Evolutionary conservation across 2,329 filamentous ascomycete species (phyloP).

Genomic region (Diplodia scrobiculata): DNA sequence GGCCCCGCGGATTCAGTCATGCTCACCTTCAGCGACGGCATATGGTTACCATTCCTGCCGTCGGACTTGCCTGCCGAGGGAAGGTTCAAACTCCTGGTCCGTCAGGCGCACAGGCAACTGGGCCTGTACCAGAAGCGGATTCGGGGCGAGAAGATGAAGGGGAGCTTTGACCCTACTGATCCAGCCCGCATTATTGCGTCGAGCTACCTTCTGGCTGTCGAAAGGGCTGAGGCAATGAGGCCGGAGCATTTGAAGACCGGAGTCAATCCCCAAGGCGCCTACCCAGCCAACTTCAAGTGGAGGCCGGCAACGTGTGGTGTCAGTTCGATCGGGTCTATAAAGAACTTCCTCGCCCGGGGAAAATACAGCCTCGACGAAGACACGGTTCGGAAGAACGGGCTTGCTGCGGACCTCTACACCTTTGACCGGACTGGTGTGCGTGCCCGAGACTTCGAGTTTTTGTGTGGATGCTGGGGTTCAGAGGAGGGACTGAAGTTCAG

Average conservation of each 20-base stretch:
- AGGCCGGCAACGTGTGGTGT: slow-evolving; percentile 51
- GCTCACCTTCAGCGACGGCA: slow-evolving; percentile 53
- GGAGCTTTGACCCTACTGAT: slow-evolving; percentile 42
- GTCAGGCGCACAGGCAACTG: slow-evolving; percentile 49
- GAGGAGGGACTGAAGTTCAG: slow-evolving; percentile 45
- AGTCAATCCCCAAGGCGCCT: slow-evolving; percentile 41
- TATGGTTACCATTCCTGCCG: slow-evolving; percentile 49
- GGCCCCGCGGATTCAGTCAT: slow-evolving; percentile 50
- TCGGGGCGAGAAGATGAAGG: slow-evolving; percentile 34
- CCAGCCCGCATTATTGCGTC: slow-evolving; percentile 48
- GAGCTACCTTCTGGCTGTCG: slow-evolving; percentile 48
- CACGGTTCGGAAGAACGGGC: slow-evolving; percentile 40
- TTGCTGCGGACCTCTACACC: slow-evolving; percentile 44
- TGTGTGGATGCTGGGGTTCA: slow-evolving; percentile 47
- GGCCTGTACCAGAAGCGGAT: slow-evolving; percentile 48
- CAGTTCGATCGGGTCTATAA: slow-evolving; percentile 44
- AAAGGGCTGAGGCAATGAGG: slow-evolving; percentile 43
- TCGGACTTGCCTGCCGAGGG: slow-evolving; percentile 41
- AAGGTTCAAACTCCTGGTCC: slow-evolving; percentile 46
- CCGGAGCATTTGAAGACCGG: slow-evolving; percentile 38
- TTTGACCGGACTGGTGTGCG: slow-evolving; percentile 41
- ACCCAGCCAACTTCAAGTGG: slow-evolving; percentile 38
- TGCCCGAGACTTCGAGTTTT: slow-evolving; percentile 51
- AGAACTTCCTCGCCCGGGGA: slow-evolving; percentile 8
- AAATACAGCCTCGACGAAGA: slow-evolving; percentile 36